phyloP scores from a whole-genome alignment of 2,329 filamentous ascomycete species.

The Alternaria brassicicola region DNA sequence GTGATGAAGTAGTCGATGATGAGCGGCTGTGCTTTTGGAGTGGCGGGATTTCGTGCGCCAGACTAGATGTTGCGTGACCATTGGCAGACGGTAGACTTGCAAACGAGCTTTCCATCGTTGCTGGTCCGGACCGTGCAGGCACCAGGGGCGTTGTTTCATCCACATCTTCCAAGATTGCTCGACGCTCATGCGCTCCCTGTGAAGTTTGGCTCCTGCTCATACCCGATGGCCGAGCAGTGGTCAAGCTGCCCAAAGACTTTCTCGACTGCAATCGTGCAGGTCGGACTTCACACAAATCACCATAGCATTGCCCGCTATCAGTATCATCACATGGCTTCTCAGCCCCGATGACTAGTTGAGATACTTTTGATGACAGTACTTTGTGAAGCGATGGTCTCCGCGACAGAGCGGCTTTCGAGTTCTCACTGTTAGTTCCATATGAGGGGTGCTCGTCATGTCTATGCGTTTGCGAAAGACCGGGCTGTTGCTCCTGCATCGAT shows the following conservation, averaged over 20 bases:
- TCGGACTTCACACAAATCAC: slow-evolving; percentile 56
- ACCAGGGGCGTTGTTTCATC: slow-evolving; percentile 33
- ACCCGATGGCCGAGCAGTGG: slow-evolving; percentile 24
- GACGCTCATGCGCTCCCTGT: slow-evolving; percentile 34
- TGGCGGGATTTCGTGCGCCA: slow-evolving; percentile 4
- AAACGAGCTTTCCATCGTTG: slow-evolving; percentile 31
- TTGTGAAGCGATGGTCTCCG: slow-evolving; percentile 51
- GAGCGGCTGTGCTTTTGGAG: slow-evolving; percentile 22
- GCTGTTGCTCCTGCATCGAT: slow-evolving; percentile 31
- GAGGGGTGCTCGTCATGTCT: slow-evolving; percentile 23
- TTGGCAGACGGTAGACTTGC: slow-evolving; percentile 24
- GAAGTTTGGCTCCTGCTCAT: slow-evolving; percentile 33
- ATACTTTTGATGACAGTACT: slow-evolving; percentile 53
- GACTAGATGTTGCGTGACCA: neutral
- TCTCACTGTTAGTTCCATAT: slow-evolving; percentile 27
- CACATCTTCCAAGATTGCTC: slow-evolving; percentile 38
- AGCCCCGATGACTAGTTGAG: slow-evolving; percentile 55
- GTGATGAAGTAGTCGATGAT: slow-evolving; percentile 22
- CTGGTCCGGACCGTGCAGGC: slow-evolving; percentile 32
- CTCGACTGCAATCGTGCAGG: slow-evolving; percentile 34
- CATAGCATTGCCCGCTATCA: slow-evolving; percentile 65
- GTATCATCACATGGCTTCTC: slow-evolving; percentile 60
- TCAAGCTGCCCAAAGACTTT: slow-evolving; percentile 26
- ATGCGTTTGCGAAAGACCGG: slow-evolving; percentile 16
- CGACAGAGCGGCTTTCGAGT: slow-evolving; percentile 6